Conservation (phyloP, 2,329 filamentous ascomycete species). For the Stachybotrys echinatus region DNA sequence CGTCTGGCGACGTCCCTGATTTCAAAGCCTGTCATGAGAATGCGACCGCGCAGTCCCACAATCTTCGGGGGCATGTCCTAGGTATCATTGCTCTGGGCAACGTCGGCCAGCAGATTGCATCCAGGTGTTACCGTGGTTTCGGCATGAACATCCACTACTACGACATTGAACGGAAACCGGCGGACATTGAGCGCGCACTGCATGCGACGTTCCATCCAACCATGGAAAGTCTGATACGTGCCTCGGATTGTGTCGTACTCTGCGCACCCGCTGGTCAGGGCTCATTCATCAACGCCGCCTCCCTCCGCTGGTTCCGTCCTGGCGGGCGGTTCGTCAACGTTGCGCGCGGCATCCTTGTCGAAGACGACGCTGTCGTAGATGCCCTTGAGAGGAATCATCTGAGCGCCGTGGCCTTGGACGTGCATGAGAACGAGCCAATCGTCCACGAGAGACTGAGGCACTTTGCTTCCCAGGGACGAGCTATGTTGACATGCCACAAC, state of each 20-base stretch:
- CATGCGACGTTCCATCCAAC: constrained; percentile 43
- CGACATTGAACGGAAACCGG: constrained; percentile 48
- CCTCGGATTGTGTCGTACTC: constrained; percentile 56
- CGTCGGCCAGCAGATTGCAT: constrained; percentile 58
- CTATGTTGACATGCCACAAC: constrained; percentile 62
- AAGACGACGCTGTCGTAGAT: constrained; percentile 56
- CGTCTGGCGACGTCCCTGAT: constrained; percentile 21
- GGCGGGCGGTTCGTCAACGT: constrained; percentile 61
- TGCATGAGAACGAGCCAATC: constrained; percentile 55
- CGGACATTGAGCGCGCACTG: constrained; percentile 33
- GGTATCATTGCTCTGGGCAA: constrained; percentile 68
- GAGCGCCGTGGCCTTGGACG: constrained; percentile 54
- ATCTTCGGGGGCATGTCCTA: constrained; percentile 55
- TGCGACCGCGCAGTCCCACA: constrained; percentile 55
- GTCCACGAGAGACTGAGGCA: constrained; percentile 41
- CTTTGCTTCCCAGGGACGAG: constrained; percentile 34
- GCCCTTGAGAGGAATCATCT: constrained; percentile 50
- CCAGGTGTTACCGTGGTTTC: constrained; percentile 45
- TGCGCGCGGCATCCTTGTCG: constrained; percentile 58
- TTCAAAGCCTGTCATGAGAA: constrained; percentile 57
- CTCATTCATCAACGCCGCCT: constrained; percentile 41
- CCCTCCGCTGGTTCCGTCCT: constrained; percentile 45
- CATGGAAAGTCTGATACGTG: constrained; percentile 45
- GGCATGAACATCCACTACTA: constrained; percentile 63
- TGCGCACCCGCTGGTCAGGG: constrained; percentile 49